These are phyloP conservation scores for Aspergillus floridensis DNA, from an alignment of 2,329 filamentous ascomycete genomes.

Conservation along the genomic window DNA sequence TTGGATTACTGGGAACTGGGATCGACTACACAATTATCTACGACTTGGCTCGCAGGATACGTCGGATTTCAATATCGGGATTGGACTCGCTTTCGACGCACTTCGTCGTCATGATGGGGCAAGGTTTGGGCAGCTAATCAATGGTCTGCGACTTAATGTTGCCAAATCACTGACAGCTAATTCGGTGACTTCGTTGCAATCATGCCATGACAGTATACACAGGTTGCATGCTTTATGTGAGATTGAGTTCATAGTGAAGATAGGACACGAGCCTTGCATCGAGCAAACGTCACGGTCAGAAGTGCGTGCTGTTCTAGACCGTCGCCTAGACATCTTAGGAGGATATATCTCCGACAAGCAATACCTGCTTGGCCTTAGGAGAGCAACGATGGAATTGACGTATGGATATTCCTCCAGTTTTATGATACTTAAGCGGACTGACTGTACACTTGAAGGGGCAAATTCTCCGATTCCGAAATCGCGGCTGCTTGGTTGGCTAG, in stretches of 20 bases:
- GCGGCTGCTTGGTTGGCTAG: conserved; percentile 83
- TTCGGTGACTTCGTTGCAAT: conserved; percentile 74
- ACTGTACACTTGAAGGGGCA: conserved; percentile 36
- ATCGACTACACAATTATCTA: conserved; percentile 68
- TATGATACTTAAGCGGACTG: conserved; percentile 7
- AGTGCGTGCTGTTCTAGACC: conserved; percentile 59
- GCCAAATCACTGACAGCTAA: conserved; percentile 72
- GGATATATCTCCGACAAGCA: conserved; percentile 91
- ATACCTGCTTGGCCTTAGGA: conserved; percentile 79
- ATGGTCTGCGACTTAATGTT: conserved; percentile 65
- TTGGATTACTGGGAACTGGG: conserved; percentile 84
- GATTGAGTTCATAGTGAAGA: conserved; percentile 69
- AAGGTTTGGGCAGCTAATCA: conserved; percentile 58
- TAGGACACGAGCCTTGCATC: conserved; percentile 29
- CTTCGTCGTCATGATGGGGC: conserved; percentile 54
- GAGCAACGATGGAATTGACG: conserved; percentile 81
- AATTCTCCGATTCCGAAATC: conserved; percentile 70
- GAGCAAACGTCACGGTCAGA: conserved; percentile 19
- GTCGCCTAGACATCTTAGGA: conserved; percentile 83
- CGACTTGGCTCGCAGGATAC: conserved; percentile 36
- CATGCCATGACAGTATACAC: conserved; percentile 79
- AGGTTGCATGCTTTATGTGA: conserved; percentile 86
- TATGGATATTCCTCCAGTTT: conserved; percentile 6
- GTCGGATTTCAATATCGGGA: conserved; percentile 76
- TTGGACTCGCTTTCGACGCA: conserved; percentile 67